Base-by-base conservation (phyloP, 2,329 filamentous ascomycete species). In the Orbilia blumenaviensis region DNA sequence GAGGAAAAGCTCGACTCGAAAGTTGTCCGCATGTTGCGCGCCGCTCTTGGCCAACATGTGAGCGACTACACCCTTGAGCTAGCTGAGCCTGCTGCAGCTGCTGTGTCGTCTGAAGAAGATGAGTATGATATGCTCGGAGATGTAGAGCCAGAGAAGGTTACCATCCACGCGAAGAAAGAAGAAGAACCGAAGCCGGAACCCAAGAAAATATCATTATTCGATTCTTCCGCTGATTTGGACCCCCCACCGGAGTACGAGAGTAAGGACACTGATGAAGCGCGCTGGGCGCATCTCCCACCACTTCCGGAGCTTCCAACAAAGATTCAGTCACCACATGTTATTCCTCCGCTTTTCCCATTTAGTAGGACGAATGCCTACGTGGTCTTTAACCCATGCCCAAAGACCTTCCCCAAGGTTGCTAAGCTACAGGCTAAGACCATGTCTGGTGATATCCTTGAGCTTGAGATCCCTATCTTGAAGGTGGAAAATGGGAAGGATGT, bases 11-110 rank as follows among this genome's bases (percentile, higher is more conserved):
- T 92, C 82, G 88, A 91, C 79, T 87, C 84, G 78, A 91, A 91
- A 80, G 86, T 92, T 0, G 85, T 93, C 1, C 86, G 91, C 1
- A 93, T 93, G 91, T 84, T 93, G 68, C 92, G 91, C 80, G 90
- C 87, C 0, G 88, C 90, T 0, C 82, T 93, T 18, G 88, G 87
- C 1, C 89, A 90, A 0, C 90, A 92, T 77, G 84, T 91, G 48
- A 86, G 83, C 14, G 86, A 92, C 80, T 72, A 72, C 12, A 73
- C 36, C 12, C 50, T 76, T 38, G 71, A 72, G 44, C 72, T 73
- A 25, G 36, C 52, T 23, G 76, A 56, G 6, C 9, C 42, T 25
- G 8, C 12, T 44, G 23, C 38, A 16, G 46, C 41, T 25, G 64
- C 34, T 14, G 21, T 14, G 1, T 2, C 23, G n/a, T 38, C 32